phyloP scores from a whole-genome alignment of 2,329 filamentous ascomycete genomes.

The Pseudogymnoascus sp. region DNA sequence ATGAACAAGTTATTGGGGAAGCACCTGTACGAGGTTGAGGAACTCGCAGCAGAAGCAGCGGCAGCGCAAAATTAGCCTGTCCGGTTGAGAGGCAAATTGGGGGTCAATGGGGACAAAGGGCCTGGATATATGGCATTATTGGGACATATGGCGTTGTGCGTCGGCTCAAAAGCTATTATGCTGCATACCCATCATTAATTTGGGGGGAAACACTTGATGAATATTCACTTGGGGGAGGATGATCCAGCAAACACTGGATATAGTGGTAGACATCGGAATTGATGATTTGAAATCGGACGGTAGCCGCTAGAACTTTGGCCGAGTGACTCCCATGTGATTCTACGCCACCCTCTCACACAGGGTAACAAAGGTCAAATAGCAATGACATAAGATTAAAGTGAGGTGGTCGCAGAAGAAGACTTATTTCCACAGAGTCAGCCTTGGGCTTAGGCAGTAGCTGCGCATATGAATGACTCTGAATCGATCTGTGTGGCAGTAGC shows the following conservation, averaged over 20 bases:
- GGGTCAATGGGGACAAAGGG: not conserved
- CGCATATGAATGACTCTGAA: not conserved
- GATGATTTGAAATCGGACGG: conserved; percentile 4
- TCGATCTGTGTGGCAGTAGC: not conserved
- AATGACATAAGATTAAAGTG: not conserved
- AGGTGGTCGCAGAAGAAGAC: not conserved
- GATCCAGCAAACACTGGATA: not conserved
- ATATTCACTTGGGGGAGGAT: not conserved
- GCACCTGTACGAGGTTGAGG: conserved; percentile 80
- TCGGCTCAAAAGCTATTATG: not conserved
- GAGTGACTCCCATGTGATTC: not conserved
- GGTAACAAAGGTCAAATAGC: not conserved
- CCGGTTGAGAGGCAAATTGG: not conserved
- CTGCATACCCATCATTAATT: not conserved
- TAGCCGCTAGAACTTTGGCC: not conserved
- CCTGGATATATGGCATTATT: conserved; percentile 3
- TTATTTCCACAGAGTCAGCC: not conserved
- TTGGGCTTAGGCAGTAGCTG: not conserved
- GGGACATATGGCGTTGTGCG: not conserved
- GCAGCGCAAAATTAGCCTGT: not conserved
- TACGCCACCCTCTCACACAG: not conserved
- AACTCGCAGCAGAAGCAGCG: conserved; percentile 35
- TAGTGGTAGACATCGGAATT: not conserved
- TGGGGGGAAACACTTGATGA: not conserved
- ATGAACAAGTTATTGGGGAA: conserved; percentile 96